Evolutionary conservation across 352 stramenopile genomes (phyloP).

Genomic region (Peronosclerospora sorghi): DNA sequence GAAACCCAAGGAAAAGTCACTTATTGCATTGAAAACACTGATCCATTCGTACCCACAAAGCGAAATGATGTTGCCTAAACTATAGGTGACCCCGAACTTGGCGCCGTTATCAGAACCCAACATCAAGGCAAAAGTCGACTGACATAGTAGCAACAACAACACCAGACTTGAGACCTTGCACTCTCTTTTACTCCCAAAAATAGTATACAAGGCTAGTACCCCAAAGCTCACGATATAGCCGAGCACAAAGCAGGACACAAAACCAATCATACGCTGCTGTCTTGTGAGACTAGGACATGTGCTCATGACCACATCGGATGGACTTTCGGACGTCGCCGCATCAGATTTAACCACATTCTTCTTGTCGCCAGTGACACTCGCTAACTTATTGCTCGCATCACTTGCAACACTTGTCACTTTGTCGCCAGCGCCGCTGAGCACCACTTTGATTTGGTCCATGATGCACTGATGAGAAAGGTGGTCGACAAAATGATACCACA

Average conservation of each 20-base stretch:
- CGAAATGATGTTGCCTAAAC: slow-evolving; percentile 71
- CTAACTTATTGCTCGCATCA: slow-evolving; percentile 34
- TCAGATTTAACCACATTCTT: slow-evolving; percentile 7
- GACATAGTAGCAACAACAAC: no score
- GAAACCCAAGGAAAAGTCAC: no score
- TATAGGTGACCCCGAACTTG: slow-evolving; percentile 79
- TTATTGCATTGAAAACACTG: no score
- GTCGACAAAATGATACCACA: no score
- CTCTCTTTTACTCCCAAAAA: not conserved
- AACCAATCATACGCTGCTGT: slow-evolving; percentile 61
- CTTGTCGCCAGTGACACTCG: slow-evolving; percentile 14
- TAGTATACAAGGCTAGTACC: slow-evolving; percentile 21
- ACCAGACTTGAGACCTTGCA: slow-evolving; percentile 4
- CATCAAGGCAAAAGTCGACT: slow-evolving; percentile 79
- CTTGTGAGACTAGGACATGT: slow-evolving; percentile 58
- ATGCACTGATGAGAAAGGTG: no score
- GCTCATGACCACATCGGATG: slow-evolving; percentile 33
- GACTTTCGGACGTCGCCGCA: slow-evolving; percentile 1
- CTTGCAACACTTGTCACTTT: slow-evolving; percentile 24
- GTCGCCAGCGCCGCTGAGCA: slow-evolving; percentile 38
- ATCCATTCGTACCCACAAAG: slow-evolving; percentile 80
- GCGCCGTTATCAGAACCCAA: slow-evolving; percentile 49
- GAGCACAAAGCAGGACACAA: slow-evolving; percentile 63
- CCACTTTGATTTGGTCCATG: slow-evolving; percentile 75
- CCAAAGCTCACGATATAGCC: slow-evolving; percentile 79